Base-by-base conservation (phyloP, 1,284 basidiomycete genomes). In the Trichosporon ovoides region DNA sequence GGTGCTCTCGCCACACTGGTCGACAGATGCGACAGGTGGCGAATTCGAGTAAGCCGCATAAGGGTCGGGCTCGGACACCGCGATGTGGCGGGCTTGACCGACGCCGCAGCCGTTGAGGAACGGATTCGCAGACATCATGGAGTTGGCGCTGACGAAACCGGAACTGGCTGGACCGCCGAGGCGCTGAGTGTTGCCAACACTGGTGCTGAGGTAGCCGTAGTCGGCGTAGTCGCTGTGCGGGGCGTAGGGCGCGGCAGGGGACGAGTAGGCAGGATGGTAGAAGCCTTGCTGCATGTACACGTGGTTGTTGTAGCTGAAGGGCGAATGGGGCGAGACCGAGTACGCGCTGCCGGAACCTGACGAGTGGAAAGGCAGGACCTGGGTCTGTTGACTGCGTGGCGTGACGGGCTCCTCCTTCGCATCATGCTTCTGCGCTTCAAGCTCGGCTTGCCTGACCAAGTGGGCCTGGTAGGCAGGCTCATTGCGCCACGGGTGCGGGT, bases 401-500 rank as follows among this genome's bases (percentile, higher is more conserved):
- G 43, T 48, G 43, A 16, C 22, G 3, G 43, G 43, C 43, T 48
- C 43, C 14, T 31, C 43, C 14, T 9, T 14, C 16, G 43, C 22
- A 14, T 28, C 19, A 9, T 31, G 43, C 6, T 22, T 24, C 22
- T 7, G 43, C 14, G 28, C 28, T 31, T 34, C 52, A 37, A 54
- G 38, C 43, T 57, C 50, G 13, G 34, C 35, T n/a, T 24, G 24
- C 43, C 19, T 28, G 5, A 22, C 43, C 24, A 48, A 22, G 22
- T 48, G 43, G 14, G 43, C 43, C 43, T 48, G 43, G 43, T 48
- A 48, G 3, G 43, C 43, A 14, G 43, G 43, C 43, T 48, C 43
- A 12, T 48, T 28, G 14, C 24, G 24, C 43, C 43, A 48, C 2
- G 62, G 62, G 37, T 61, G 59, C 7, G 59, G 48, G 34, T 54